Base-by-base conservation (phyloP, 2,329 filamentous ascomycete genomes). In the Curvularia sp. region DNA sequence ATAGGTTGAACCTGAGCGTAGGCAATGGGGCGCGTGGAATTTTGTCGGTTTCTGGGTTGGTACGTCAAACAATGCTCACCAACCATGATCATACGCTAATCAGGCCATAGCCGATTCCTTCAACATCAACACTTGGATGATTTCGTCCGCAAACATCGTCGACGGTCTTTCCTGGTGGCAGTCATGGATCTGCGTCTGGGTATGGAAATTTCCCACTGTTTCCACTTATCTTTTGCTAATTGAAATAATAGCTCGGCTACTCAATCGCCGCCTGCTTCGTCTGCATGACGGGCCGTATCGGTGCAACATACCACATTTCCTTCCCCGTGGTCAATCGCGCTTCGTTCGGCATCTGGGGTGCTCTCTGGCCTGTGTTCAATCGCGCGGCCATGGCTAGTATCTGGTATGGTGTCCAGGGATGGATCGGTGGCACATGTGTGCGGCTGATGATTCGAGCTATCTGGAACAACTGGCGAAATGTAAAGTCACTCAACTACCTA, bases 111-210 rank as follows among this genome's bases (percentile, higher is more conserved):
- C 71, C 47, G 65, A 87, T 79, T 78, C 75, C 2, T 79, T 79
- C 68, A 79, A 79, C 62, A 78, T 79, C 70, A 95, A 94, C 77
- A 95, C 92, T 1, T 96, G 92, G 93, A 96, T 96, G 91, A 95
- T 96, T 62, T 90, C 91, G 0, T 92, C 90, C 1, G 88, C 90
- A 38, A 93, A 92, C 86, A 91, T 96, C 33, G 85, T 89, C 1
- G 82, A 80, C 48, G 91, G 92, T 12, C 82, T 96, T 22, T 91
- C 91, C 7, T 96, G 92, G 92, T 96, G 92, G 92, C 92, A 96
- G 79, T 89, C 91, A 2, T 80, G 77, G 77, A 64, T 79, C n/a
- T 93, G 90, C 71, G 91, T 97, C 43, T 94, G 92, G 89, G 79
- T 72, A 65, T 33, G 57, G 4, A 8, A 8, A 30, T 31, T 20